Evolutionary conservation across 164 flowering plant species (phyloP).

Genomic region (Magnolia officinalis): DNA sequence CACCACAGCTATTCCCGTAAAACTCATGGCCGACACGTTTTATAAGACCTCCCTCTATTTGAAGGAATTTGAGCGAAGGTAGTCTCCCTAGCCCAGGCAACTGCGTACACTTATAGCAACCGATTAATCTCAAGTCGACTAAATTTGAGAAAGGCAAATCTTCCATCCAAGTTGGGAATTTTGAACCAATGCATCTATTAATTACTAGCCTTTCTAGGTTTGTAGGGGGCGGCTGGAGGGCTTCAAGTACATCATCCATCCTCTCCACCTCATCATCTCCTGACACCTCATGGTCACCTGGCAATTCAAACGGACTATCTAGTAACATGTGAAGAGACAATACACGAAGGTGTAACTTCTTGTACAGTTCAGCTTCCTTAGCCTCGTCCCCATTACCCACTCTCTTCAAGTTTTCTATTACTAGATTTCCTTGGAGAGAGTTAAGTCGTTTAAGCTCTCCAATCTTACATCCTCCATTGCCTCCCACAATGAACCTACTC

Average conservation of each 20-base stretch:
- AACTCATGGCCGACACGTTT: background rate
- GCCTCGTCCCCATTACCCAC: background rate
- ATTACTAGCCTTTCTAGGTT: background rate
- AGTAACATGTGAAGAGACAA: background rate
- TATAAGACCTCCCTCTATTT: background rate
- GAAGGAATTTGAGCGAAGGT: background rate
- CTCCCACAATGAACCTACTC: slow-evolving; percentile 1
- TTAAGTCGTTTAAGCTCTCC: background rate
- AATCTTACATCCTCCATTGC: background rate
- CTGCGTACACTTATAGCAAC: background rate
- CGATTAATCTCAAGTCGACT: background rate
- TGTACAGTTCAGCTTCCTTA: background rate
- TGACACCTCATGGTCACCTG: background rate
- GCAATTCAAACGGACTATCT: background rate
- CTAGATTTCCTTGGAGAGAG: background rate
- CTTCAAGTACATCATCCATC: background rate
- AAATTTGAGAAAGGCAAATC: background rate
- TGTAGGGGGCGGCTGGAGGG: background rate
- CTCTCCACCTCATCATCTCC: background rate
- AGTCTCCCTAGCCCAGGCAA: slow-evolving; percentile 5
- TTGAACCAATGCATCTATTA: background rate
- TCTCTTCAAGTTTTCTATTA: background rate
- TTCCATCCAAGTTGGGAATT: background rate
- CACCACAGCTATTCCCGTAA: background rate
- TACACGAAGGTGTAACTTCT: background rate